These are phyloP conservation scores for Fusarium chlamydosporum DNA, from an alignment of 2,329 filamentous ascomycete genomes.

Conservation along the genomic window DNA sequence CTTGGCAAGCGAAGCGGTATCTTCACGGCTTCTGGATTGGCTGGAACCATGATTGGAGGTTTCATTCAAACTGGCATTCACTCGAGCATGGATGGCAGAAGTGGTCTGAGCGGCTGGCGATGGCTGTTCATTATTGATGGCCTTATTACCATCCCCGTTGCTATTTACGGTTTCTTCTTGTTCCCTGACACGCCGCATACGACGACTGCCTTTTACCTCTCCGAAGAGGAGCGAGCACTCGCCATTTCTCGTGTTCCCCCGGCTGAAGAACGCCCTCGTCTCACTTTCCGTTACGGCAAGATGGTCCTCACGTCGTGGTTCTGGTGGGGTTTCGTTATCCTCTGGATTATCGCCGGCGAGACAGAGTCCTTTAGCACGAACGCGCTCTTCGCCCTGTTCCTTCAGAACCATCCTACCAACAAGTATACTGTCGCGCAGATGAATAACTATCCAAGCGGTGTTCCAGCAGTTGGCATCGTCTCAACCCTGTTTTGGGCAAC, in stretches of 20 bases:
- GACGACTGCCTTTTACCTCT: constrained; percentile 60
- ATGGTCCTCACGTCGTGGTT: constrained; percentile 72
- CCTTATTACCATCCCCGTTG: constrained; percentile 58
- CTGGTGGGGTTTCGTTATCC: constrained; percentile 75
- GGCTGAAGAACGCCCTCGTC: constrained; percentile 58
- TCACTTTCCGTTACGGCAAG: constrained; percentile 66
- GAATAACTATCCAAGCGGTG: constrained; percentile 70
- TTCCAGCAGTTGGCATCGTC: constrained; percentile 69
- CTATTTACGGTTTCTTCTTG: constrained; percentile 54
- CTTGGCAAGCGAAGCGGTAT: constrained; percentile 74
- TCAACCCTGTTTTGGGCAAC: constrained; percentile 79
- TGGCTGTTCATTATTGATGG: constrained; percentile 82
- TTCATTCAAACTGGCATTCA: constrained; percentile 75
- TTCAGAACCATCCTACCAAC: constrained; percentile 63
- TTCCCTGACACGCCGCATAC: constrained; percentile 63
- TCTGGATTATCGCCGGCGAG: constrained; percentile 80
- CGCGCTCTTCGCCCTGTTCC: constrained; percentile 66
- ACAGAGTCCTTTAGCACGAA: constrained; percentile 79
- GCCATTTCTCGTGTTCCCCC: constrained; percentile 60
- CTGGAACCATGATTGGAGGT: constrained; percentile 67
- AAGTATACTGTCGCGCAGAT: constrained; percentile 63
- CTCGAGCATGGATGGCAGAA: constrained; percentile 56
- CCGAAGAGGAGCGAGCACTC: constrained; percentile 61
- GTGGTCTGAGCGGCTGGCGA: constrained; percentile 74
- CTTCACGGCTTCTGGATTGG: constrained; percentile 72